phyloP scores from a whole-genome alignment of 441 rosid genomes.

The Capsella rubella region DNA sequence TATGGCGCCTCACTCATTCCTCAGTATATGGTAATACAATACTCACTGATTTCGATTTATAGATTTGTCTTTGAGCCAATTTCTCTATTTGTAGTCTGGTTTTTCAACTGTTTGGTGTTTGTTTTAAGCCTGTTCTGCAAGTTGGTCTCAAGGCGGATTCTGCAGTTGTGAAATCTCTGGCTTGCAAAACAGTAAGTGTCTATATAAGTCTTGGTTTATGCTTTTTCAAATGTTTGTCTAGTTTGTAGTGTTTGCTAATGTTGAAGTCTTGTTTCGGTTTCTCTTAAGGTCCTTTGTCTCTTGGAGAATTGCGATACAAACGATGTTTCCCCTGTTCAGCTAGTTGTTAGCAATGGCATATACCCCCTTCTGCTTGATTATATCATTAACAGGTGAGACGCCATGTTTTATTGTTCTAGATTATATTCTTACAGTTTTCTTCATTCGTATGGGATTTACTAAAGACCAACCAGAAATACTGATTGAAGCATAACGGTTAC shows the following conservation, averaged over 20 bases:
- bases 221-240: not conserved
- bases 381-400: slow-evolving; percentile 65
- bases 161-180: slow-evolving; percentile 58
- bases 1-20: slow-evolving; percentile 84
- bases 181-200: slow-evolving; percentile 79
- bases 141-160: slow-evolving; percentile 77
- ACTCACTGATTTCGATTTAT: not conserved
- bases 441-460: not conserved
- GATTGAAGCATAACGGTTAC: not conserved
- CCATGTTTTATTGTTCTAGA: not conserved
- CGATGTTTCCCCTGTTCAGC: slow-evolving; percentile 53
- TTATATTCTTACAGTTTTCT: not conserved
- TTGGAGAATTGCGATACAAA: slow-evolving; percentile 55
- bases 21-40: slow-evolving; percentile 65
- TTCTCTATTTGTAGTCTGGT: slow-evolving; percentile 19
- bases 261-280: slow-evolving; percentile 9
- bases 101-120: slow-evolving; percentile 17
- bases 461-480: not conserved
- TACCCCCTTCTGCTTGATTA: slow-evolving; percentile 84
- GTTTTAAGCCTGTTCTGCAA: slow-evolving; percentile 67
- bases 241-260: slow-evolving; percentile 23
- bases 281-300: slow-evolving; percentile 66
- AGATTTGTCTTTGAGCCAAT: not conserved
- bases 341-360: slow-evolving; percentile 57
- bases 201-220: not conserved